These are phyloP conservation scores for Aureobasidium mangrovei DNA, from an alignment of 2,329 filamentous ascomycete genomes.

Conservation along the genomic window DNA sequence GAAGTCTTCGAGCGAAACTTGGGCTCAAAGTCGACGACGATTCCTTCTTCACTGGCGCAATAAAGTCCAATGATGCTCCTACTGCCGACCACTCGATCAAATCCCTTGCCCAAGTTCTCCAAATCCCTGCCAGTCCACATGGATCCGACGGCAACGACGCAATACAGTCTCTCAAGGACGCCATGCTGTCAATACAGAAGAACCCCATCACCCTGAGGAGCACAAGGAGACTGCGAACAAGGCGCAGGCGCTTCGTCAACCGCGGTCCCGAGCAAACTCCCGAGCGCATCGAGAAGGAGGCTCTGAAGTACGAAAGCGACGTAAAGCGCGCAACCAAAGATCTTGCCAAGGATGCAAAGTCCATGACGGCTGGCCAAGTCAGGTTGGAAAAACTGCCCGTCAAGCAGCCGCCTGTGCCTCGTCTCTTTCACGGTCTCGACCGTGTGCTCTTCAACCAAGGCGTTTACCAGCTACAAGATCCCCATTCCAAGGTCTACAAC, in stretches of 20 bases:
- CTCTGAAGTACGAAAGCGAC: background rate
- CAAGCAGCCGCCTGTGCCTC: constrained; percentile 48
- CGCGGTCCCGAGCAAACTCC: background rate
- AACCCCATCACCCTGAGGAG: background rate
- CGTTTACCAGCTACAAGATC: constrained; percentile 85
- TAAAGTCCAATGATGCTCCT: no score
- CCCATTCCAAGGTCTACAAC: constrained; percentile 80
- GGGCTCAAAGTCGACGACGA: no score
- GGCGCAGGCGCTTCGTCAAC: background rate
- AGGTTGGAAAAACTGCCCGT: constrained; percentile 19
- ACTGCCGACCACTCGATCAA: no score
- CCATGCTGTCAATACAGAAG: constrained; percentile 6
- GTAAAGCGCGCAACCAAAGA: background rate
- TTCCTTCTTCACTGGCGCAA: no score
- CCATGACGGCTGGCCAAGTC: background rate
- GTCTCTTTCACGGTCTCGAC: constrained; percentile 66
- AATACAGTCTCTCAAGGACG: constrained; percentile 1
- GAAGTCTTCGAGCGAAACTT: no score
- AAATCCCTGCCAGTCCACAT: no score
- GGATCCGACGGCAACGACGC: background rate
- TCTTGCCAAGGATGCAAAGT: background rate
- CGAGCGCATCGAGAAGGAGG: background rate
- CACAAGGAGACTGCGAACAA: background rate
- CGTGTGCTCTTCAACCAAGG: constrained; percentile 93
- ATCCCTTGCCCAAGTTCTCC: no score